Conservation (phyloP, 1,284 basidiomycete genomes). For the Inonotus hispidus region DNA sequence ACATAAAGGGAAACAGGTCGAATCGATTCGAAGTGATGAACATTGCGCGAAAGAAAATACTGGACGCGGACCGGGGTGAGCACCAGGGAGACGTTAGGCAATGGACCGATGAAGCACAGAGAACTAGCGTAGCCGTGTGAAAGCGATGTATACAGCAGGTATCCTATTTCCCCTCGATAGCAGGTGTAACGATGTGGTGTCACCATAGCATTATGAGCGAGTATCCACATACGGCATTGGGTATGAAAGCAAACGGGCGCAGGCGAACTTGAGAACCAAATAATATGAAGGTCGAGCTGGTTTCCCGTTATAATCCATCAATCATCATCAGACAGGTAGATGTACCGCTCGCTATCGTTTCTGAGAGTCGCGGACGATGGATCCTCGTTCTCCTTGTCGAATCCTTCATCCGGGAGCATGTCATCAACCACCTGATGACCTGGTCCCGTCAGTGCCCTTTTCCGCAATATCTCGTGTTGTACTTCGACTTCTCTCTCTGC, state of each 20-base stretch:
- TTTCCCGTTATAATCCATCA: not conserved
- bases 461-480: not conserved
- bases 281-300: not conserved
- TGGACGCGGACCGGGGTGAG: not conserved
- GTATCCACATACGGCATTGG: not conserved
- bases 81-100: not conserved
- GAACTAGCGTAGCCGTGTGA: not conserved
- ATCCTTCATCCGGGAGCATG: slow-evolving; percentile 17
- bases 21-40: not conserved
- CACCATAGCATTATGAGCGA: not conserved
- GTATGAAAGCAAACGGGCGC: not conserved
- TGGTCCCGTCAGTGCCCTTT: slow-evolving; percentile 8
- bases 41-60: not conserved
- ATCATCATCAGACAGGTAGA: slow-evolving; percentile 18
- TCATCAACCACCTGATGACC: slow-evolving; percentile 18
- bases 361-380: not conserved
- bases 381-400: slow-evolving; percentile 6
- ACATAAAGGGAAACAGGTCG: not conserved
- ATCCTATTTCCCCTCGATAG: too few relatives aligned
- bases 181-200: not conserved
- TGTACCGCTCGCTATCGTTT: slow-evolving; percentile 6
- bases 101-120: not conserved
- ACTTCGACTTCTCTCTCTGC: slow-evolving; percentile 10
- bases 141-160: too few relatives aligned
- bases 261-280: not conserved